phyloP scores from a whole-genome alignment of 192 early-diverging fungal genomes.

The Backusella westeae region DNA sequence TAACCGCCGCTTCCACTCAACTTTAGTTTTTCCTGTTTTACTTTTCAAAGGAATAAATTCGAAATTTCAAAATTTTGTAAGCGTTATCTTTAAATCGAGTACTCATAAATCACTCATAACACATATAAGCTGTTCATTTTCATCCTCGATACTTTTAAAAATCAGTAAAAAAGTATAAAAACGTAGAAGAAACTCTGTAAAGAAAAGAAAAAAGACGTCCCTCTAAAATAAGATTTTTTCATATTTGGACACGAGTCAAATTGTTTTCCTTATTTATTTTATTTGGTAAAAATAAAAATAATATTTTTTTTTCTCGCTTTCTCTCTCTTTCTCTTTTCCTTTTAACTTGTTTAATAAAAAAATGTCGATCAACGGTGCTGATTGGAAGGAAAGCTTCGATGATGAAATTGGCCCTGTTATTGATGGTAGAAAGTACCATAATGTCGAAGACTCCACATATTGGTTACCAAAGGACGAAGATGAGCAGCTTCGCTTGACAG shows the following conservation, averaged over 20 bases:
- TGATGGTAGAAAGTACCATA: constrained; percentile 16
- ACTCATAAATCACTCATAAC: no score
- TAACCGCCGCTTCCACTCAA: neutral
- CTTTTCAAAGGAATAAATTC: neutral
- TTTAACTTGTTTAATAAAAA: neutral
- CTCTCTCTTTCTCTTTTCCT: neutral
- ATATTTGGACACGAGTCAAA: neutral
- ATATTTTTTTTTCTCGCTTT: neutral
- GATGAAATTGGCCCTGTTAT: neutral
- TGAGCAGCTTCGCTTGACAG: constrained; percentile 25
- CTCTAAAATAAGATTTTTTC: neutral
- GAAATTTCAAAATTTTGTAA: neutral
- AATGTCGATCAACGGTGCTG: neutral
- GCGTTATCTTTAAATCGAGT: neutral
- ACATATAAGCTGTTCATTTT: neutral
- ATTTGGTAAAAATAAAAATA: neutral
- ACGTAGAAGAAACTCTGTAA: neutral
- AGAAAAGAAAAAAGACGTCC: neutral
- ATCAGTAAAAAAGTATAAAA: neutral
- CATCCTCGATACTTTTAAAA: neutral
- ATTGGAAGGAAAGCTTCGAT: neutral
- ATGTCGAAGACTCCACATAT: constrained; percentile 6
- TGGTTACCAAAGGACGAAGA: constrained; percentile 25
- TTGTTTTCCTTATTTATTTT: neutral
- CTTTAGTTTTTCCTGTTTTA: neutral